phyloP scores from a whole-genome alignment of 1,139 yeast species.

The Scheffersomyces titani region DNA sequence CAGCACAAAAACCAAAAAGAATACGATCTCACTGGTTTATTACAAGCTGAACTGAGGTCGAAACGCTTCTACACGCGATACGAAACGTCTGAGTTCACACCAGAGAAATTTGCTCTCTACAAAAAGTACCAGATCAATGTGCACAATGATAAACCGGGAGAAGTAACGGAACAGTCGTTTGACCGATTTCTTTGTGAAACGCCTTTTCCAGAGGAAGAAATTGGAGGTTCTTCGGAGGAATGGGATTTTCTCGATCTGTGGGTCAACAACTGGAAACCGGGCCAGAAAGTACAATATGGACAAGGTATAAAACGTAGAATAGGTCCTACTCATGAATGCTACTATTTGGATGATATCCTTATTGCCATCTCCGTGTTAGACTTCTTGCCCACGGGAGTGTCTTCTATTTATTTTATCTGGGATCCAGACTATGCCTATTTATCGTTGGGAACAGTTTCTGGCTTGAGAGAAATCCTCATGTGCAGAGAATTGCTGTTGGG shows the following conservation, averaged over 20 bases:
- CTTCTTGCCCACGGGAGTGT: constrained; percentile 71
- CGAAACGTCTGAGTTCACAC: constrained; percentile 54
- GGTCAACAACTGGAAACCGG: constrained; percentile 20
- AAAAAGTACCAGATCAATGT: constrained; percentile 67
- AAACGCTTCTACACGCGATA: constrained; percentile 48
- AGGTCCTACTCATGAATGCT: constrained; percentile 76
- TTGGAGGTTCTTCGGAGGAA: constrained; percentile 23
- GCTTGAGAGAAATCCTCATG: constrained; percentile 67
- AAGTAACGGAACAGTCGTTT: constrained; percentile 51
- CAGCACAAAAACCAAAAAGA: constrained; percentile 14
- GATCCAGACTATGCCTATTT: constrained; percentile 75
- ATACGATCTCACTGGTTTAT: constrained; percentile 28
- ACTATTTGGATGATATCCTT: constrained; percentile 61
- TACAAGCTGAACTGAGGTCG: constrained; percentile 26
- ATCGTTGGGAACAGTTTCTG: constrained; percentile 79
- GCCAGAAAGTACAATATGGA: neutral
- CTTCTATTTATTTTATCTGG: constrained; percentile 88
- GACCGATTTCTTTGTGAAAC: constrained; percentile 65
- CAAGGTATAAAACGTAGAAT: constrained; percentile 12
- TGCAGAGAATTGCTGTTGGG: constrained; percentile 40
- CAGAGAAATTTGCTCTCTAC: constrained; percentile 67
- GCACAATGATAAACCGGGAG: constrained; percentile 61
- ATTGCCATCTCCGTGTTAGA: constrained; percentile 82
- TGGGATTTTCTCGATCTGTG: constrained; percentile 36
- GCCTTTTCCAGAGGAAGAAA: constrained; percentile 49